phyloP scores from a whole-genome alignment of 148 eudicot genomes.

The Spergularia marina region DNA sequence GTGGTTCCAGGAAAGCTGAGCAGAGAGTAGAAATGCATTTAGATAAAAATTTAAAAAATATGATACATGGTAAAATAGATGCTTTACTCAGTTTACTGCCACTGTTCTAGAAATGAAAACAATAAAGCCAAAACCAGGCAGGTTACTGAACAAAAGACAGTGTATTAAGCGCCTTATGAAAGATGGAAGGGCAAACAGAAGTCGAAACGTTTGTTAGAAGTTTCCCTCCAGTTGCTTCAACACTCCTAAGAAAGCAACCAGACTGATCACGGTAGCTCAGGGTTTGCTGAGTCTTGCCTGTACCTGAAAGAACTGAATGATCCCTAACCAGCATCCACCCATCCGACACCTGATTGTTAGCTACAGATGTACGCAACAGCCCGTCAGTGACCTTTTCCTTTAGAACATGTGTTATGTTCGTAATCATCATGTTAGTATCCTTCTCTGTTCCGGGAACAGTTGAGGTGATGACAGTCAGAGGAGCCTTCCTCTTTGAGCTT shows the following conservation, averaged over 20 bases:
- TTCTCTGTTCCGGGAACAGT: slow-evolving; percentile 37
- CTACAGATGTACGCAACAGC: slow-evolving; percentile 16
- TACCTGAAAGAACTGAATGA: slow-evolving; percentile 61
- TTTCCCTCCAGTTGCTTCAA: slow-evolving; percentile 43
- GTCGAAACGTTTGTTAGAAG: slow-evolving; percentile 33
- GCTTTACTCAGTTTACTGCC: background rate
- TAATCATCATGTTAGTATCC: slow-evolving; percentile 42
- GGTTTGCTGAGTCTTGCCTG: slow-evolving; percentile 47
- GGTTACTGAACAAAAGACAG: background rate
- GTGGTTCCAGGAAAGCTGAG: no score
- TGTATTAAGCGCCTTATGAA: slow-evolving; percentile 4
- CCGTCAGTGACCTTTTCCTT: slow-evolving; percentile 39
- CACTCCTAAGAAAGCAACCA: slow-evolving; percentile 50
- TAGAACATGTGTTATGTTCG: slow-evolving; percentile 44
- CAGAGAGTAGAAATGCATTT: no score
- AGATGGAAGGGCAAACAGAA: slow-evolving; percentile 22
- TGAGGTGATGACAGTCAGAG: slow-evolving; percentile 39
- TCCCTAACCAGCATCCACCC: slow-evolving; percentile 74
- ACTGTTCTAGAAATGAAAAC: background rate
- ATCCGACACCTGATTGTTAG: slow-evolving; percentile 45
- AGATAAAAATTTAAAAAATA: background rate
- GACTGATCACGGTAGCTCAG: slow-evolving; percentile 32
- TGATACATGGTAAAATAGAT: background rate
- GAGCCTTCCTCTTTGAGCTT: slow-evolving; percentile 38
- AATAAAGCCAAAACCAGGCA: background rate